Evolutionary conservation across 2,329 filamentous ascomycete species (phyloP).

Genomic region (Aspergillus brunneoviolaceus): DNA sequence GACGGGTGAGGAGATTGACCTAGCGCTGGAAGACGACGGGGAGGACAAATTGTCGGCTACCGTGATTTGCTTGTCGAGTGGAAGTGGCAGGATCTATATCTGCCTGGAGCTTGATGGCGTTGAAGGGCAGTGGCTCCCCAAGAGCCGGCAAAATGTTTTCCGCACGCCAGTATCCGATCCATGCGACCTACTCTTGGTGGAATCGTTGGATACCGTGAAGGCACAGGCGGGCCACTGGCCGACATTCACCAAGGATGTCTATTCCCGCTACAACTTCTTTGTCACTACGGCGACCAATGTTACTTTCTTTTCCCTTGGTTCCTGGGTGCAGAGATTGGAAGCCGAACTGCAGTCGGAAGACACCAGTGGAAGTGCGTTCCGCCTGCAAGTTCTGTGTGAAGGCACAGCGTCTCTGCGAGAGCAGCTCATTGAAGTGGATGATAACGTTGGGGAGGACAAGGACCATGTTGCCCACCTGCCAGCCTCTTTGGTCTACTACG

Average conservation of each 20-base stretch:
- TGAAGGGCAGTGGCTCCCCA: constrained; percentile 63
- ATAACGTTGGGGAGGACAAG: constrained; percentile 23
- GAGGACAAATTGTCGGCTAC: constrained; percentile 56
- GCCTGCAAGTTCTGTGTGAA: constrained; percentile 57
- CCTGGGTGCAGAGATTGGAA: constrained; percentile 58
- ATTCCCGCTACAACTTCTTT: constrained; percentile 59
- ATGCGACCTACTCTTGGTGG: constrained; percentile 45
- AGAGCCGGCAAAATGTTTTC: constrained; percentile 42
- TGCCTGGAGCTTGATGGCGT: constrained; percentile 63
- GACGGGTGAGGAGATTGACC: constrained; percentile 51
- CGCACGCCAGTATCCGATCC: constrained; percentile 42
- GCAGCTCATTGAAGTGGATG: constrained; percentile 45
- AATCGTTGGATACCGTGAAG: constrained; percentile 45
- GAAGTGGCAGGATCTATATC: constrained; percentile 56
- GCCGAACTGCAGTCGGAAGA: constrained; percentile 55
- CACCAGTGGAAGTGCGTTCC: constrained; percentile 54
- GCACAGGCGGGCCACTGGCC: constrained; percentile 45
- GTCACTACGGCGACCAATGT: constrained; percentile 57
- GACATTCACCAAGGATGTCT: constrained; percentile 56
- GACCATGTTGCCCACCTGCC: constrained; percentile 41
- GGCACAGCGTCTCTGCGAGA: constrained; percentile 51
- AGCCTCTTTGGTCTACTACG: constrained; percentile 54
- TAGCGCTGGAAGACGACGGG: constrained; percentile 41
- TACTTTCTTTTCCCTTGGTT: constrained; percentile 54
- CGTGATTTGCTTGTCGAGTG: constrained; percentile 58